Percentiles rank a stretch among this genome's conserved stretches.
Evolutionary conservation across 1,284 basidiomycete genomes (phyloP).

Genomic region (Cutaneotrichosporon sp.): DNA sequence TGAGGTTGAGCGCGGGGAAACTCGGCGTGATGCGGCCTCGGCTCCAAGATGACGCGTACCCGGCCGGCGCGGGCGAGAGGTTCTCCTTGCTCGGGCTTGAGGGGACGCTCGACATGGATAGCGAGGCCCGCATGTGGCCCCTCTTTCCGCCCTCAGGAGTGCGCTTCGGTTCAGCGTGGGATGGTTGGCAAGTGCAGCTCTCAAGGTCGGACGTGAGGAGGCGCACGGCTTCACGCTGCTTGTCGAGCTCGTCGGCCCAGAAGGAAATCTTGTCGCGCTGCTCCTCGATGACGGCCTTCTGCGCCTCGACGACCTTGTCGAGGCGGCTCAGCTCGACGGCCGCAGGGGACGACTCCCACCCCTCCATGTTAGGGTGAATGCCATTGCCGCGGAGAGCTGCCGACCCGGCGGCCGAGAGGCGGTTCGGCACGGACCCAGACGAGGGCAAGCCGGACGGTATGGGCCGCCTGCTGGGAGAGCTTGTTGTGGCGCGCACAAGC

Average conservation of each 20-base stretch:
- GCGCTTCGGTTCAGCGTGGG: neutral
- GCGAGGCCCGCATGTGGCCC: conserved; percentile 9
- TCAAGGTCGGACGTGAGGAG: conserved; percentile 31
- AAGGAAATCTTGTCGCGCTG: conserved; percentile 47
- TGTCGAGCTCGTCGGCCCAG: conserved; percentile 49
- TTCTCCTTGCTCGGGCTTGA: neutral
- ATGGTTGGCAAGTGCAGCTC: neutral
- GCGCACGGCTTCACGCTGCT: conserved; percentile 47
- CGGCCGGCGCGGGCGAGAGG: conserved; percentile 10
- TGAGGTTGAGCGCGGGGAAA: conserved; percentile 43
- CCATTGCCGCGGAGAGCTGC: conserved; percentile 15
- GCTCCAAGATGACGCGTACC: conserved; percentile 4
- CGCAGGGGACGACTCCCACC: conserved; percentile 22
- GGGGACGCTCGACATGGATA: conserved; percentile 10
- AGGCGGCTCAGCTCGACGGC: conserved; percentile 43
- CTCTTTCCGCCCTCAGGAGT: neutral
- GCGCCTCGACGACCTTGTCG: conserved; percentile 48
- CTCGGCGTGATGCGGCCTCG: conserved; percentile 29
- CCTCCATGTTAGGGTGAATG: conserved; percentile 14
- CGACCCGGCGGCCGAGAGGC: conserved; percentile 1
- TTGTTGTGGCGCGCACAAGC: conserved; percentile 4
- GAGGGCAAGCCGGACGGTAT: conserved; percentile 1
- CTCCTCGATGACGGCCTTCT: conserved; percentile 47
- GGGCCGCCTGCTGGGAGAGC: neutral
- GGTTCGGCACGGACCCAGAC: conserved; percentile 16